phyloP scores from a whole-genome alignment of 139 green algal genomes.

The Picochlorum sp. region DNA sequence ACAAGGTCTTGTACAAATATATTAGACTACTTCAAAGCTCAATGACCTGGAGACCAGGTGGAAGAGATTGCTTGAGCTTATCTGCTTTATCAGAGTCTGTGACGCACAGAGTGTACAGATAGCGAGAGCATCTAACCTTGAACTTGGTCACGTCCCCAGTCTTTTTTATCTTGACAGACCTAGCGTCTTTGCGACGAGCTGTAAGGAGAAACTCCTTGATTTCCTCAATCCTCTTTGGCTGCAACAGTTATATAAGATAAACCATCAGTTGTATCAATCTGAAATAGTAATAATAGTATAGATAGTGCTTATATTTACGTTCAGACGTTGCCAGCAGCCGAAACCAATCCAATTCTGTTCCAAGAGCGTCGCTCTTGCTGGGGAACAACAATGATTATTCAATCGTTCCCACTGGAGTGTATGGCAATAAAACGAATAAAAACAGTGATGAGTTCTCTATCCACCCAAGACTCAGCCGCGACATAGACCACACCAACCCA shows the following conservation, averaged over 20 bases:
- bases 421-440: no score
- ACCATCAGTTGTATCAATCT: neutral
- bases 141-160: conserved; percentile 88
- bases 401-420: no score
- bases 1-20: no score
- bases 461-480: no score
- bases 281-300: neutral
- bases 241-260: conserved; percentile 11
- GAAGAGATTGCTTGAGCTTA: conserved; percentile 99
- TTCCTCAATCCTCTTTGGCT: conserved; percentile 97
- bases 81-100: conserved; percentile 95
- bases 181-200: conserved; percentile 91
- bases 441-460: no score
- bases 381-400: no score
- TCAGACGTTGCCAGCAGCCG: no score
- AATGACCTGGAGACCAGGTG: conserved; percentile 69
- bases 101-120: conserved; percentile 98
- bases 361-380: no score
- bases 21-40: conserved; percentile 27
- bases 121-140: conserved; percentile 96
- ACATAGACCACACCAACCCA: no score
- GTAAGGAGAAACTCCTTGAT: conserved; percentile 99
- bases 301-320: no score
- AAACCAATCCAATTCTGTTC: no score
- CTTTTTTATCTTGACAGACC: conserved; percentile 98